phyloP scores from a whole-genome alignment of 306 rosid genomes.

The Oemleria cerasiformis region DNA sequence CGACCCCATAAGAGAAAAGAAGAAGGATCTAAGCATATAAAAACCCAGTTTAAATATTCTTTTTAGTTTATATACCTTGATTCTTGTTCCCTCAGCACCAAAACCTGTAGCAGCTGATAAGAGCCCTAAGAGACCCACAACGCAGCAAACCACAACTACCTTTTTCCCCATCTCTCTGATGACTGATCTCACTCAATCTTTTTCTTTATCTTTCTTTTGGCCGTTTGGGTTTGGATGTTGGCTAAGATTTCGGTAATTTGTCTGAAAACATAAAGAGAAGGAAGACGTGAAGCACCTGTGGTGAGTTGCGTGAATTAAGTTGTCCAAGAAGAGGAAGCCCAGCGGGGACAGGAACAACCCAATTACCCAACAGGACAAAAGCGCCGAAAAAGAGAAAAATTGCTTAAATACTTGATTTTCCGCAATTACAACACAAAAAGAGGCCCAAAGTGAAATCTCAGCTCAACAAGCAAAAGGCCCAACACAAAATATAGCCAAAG shows the following conservation, averaged over 20 bases:
- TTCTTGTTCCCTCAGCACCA: conserved; percentile 76
- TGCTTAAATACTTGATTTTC: not conserved
- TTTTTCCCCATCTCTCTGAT: conserved; percentile 60
- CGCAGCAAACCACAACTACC: conserved; percentile 41
- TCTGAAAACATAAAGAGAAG: not conserved
- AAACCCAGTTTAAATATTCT: conserved; percentile 2
- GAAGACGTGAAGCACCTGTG: not conserved
- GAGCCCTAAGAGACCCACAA: conserved; percentile 63
- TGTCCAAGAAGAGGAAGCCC: not conserved
- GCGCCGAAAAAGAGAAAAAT: not conserved
- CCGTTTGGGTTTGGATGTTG: not conserved
- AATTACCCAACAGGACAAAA: not conserved
- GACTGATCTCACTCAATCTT: not conserved
- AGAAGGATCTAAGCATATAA: not conserved
- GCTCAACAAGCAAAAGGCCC: not conserved
- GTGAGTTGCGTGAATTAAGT: conserved; percentile 10
- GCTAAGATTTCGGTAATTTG: not conserved
- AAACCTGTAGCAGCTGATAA: conserved; percentile 74
- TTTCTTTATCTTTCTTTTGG: conserved; percentile 1
- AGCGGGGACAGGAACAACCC: not conserved
- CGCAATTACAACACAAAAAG: not conserved
- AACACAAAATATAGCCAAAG: not conserved
- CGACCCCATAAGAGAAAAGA: not conserved
- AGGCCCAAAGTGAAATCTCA: not conserved
- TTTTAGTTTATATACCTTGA: conserved; percentile 46